Conservation (phyloP, 2,329 filamentous ascomycete species). For the Diaporthe batatas region DNA sequence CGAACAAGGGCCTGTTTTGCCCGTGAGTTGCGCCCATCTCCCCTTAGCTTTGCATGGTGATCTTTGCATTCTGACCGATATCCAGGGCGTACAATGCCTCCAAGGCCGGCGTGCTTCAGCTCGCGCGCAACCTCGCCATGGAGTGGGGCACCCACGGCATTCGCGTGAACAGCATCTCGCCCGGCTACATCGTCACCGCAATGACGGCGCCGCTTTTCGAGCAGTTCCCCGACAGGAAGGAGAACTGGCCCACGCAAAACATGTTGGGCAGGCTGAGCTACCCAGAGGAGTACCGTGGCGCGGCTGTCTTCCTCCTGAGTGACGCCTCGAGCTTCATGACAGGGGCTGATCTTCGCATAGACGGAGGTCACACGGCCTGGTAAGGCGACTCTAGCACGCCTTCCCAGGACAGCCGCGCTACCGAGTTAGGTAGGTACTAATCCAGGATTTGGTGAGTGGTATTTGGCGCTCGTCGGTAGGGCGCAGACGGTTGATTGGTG, state of each 20-base stretch:
- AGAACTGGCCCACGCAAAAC: slow-evolving; percentile 84
- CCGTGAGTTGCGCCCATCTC: slow-evolving; percentile 62
- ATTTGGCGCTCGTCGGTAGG: neutral
- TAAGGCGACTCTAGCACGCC: slow-evolving; percentile 50
- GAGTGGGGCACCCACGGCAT: slow-evolving; percentile 82
- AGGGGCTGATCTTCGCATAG: slow-evolving; percentile 76
- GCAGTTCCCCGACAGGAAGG: slow-evolving; percentile 76
- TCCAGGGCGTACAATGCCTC: slow-evolving; percentile 79
- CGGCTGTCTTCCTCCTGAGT: slow-evolving; percentile 76
- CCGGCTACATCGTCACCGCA: slow-evolving; percentile 83
- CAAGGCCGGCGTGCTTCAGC: slow-evolving; percentile 80
- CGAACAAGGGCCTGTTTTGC: slow-evolving; percentile 71
- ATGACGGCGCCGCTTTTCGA: slow-evolving; percentile 88
- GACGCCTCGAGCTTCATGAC: slow-evolving; percentile 80
- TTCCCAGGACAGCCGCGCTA: neutral
- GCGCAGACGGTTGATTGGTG: neutral
- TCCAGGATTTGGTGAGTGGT: neutral
- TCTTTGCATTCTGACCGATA: neutral
- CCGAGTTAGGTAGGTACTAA: too few relatives aligned
- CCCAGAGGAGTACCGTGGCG: slow-evolving; percentile 78
- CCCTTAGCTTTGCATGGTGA: neutral
- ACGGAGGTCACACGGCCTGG: slow-evolving; percentile 77
- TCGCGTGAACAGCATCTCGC: slow-evolving; percentile 84
- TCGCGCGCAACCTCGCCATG: slow-evolving; percentile 76
- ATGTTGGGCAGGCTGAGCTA: slow-evolving; percentile 80